Base-by-base conservation (phyloP, 305 asterid genomes). In the Rubia peregrina region DNA sequence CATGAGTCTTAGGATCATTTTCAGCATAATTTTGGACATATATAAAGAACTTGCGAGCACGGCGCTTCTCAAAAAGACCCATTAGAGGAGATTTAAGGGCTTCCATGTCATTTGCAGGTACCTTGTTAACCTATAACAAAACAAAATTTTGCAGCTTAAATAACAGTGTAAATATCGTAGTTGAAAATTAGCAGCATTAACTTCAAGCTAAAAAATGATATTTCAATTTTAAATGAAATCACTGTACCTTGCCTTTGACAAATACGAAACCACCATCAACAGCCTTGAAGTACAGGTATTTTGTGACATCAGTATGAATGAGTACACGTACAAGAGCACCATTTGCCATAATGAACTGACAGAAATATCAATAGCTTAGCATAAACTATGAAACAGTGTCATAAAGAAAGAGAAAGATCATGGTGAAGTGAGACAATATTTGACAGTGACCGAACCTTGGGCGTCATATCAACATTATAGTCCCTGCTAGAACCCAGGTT, bases 61-160 rank as follows among this genome's bases (percentile, higher is more conserved):
- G 98, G 7, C 98, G 90, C 83, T 93, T 93, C 82, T 93, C 98
- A 74, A 93, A 91, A 74, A 93, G 86, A 66, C 98, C 98, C 98
- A 93, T 90, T 70, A 93, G 92, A 77, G 98, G 97, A 71, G 98
- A 93, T 81, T 86, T 90, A 70, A 93, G 94, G 76, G 98, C 97
- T 83, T 93, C 98, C 96, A 93, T 89, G 78, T 93, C 98, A 78
- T 87, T 93, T 55, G 98, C 96, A 64, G 98, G 98, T 74, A 92
- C 98, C 90, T 92, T 92, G 86, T 92, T 96, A 68, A 92, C 88
- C 96, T 92, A 75, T 84, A 74, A 48, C 68, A 73, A 16, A 33
- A 53, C 16, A 55, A 61, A 41, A 30, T n/a, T 8, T 38, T 41
- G 43, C 57, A 55, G 56, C 42, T 61, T 17, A 72, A 65, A 43